Evolutionary conservation across 441 rosid species (phyloP).

Genomic region (Gossypium davidsonii): DNA sequence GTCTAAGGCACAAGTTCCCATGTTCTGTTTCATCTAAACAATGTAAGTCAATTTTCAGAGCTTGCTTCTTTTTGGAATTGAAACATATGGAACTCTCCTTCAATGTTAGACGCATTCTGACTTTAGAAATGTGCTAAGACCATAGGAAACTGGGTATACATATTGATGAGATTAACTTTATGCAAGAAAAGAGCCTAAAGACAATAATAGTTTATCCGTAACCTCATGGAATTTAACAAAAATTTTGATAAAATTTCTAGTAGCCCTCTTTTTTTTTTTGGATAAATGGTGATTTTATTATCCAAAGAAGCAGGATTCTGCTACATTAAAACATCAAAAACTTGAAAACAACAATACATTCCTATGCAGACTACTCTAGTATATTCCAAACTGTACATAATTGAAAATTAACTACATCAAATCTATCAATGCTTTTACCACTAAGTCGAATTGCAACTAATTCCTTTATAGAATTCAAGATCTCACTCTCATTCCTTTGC

Average conservation of each 20-base stretch:
- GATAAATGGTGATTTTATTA: no score
- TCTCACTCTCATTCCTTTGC: no score
- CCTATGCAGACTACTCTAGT: no score
- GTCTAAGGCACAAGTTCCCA: constrained; percentile 58
- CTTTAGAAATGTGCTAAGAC: background rate
- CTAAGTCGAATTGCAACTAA: no score
- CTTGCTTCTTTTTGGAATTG: background rate
- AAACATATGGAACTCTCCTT: background rate
- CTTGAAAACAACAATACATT: no score
- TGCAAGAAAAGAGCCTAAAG: background rate
- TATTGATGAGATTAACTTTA: background rate
- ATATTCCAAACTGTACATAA: no score
- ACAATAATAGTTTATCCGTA: background rate
- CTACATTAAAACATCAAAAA: no score
- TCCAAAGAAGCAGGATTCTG: no score
- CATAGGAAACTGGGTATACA: background rate
- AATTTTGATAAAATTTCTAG: background rate
- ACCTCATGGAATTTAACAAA: background rate
- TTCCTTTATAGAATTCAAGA: no score
- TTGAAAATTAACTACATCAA: no score
- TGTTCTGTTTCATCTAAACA: constrained; percentile 41
- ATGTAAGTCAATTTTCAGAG: constrained; percentile 35
- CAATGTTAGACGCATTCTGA: background rate
- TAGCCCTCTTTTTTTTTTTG: no score
- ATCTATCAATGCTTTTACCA: no score